Evolutionary conservation across 768 basidiomycete genomes (phyloP).

Genomic region (Rhizopogon vulgaris): DNA sequence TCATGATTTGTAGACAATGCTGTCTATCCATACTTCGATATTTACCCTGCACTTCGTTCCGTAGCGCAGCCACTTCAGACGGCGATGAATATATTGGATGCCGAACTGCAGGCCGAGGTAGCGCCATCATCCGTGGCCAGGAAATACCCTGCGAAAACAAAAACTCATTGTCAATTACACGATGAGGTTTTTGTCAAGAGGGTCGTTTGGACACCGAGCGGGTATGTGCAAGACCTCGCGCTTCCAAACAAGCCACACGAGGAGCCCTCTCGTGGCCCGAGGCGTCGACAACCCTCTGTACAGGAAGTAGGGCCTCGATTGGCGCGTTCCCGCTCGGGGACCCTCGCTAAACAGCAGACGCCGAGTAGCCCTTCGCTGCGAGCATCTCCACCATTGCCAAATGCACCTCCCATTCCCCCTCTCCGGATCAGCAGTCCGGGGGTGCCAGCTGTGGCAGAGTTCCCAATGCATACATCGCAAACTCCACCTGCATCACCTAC

Average conservation of each 20-base stretch:
- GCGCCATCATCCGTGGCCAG: not conserved
- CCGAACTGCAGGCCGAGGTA: slow-evolving; percentile 11
- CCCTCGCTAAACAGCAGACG: slow-evolving; percentile 1
- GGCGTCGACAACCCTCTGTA: not conserved
- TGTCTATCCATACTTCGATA: slow-evolving; percentile 20
- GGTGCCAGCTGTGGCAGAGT: slow-evolving; percentile 15
- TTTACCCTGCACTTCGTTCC: slow-evolving; percentile 10
- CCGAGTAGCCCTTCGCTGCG: slow-evolving; percentile 2
- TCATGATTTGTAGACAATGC: slow-evolving; percentile 1
- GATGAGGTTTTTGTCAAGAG: slow-evolving; percentile 24
- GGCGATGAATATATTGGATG: slow-evolving; percentile 1
- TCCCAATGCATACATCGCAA: slow-evolving; percentile 6
- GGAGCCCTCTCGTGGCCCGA: not conserved
- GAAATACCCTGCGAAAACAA: slow-evolving; percentile 15
- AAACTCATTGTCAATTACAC: slow-evolving; percentile 24
- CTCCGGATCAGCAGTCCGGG: slow-evolving; percentile 15
- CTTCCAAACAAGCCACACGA: not conserved
- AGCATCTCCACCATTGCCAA: not conserved
- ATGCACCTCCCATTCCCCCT: slow-evolving; percentile 8
- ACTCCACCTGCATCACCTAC: slow-evolving; percentile 11
- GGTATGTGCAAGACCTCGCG: slow-evolving; percentile 14
- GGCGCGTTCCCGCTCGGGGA: slow-evolving; percentile 16
- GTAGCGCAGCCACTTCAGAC: not conserved
- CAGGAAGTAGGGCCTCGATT: not conserved
- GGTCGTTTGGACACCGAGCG: slow-evolving; percentile 24